Conservation (phyloP, 441 rosid genomes). For the Adansonia madagascariensis region DNA sequence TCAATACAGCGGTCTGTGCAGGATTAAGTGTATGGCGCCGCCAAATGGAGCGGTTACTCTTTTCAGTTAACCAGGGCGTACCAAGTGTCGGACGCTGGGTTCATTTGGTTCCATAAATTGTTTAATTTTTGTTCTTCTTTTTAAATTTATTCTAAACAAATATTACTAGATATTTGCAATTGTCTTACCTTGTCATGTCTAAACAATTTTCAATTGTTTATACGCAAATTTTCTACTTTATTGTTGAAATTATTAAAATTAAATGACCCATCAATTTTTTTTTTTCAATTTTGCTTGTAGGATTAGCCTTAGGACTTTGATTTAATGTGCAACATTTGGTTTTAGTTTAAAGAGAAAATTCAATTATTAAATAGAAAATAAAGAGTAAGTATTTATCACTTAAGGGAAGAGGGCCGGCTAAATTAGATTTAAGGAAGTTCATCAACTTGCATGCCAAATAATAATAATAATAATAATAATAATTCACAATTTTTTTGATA, state of each 20-base stretch:
- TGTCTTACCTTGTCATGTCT: not conserved
- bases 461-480: too few relatives aligned
- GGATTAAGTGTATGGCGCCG: slow-evolving; percentile 57
- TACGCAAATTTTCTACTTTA: not conserved
- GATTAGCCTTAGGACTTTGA: too few relatives aligned
- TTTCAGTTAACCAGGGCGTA: slow-evolving; percentile 67
- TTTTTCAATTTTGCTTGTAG: not conserved
- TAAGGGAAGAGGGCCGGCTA: not conserved
- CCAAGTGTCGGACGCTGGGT: slow-evolving; percentile 74
- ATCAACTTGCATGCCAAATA: not conserved
- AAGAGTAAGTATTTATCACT: not conserved
- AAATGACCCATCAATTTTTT: not conserved
- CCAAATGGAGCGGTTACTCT: slow-evolving; percentile 58
- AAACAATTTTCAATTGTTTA: not conserved
- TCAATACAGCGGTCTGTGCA: slow-evolving; percentile 48
- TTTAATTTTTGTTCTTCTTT: not conserved
- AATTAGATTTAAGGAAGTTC: not conserved
- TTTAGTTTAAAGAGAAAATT: not conserved
- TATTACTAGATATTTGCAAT: not conserved
- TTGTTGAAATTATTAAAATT: not conserved
- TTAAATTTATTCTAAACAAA: too few relatives aligned
- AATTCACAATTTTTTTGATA: too few relatives aligned
- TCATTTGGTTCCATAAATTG: slow-evolving; percentile 49
- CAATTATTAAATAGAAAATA: too few relatives aligned
- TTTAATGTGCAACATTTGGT: not conserved